Evolutionary conservation across 2,329 filamentous ascomycete genomes (phyloP).

Genomic region (Mycosphaerella arachidis): DNA sequence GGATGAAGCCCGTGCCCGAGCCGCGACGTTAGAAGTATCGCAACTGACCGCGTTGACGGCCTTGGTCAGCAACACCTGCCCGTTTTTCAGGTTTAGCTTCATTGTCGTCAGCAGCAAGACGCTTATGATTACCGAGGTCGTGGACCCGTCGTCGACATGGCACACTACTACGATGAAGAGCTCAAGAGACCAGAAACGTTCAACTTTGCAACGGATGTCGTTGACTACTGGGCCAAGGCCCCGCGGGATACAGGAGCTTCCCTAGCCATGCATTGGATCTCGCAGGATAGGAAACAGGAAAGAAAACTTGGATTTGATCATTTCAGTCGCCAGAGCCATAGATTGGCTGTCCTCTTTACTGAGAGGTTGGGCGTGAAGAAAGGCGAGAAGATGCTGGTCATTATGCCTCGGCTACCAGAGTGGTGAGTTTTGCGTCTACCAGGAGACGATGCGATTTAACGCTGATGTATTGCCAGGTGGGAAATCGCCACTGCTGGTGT

Average conservation of each 20-base stretch:
- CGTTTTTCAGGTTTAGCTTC: neutral
- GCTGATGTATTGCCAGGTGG: conserved; percentile 29
- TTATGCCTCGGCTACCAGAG: conserved; percentile 35
- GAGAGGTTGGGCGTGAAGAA: conserved; percentile 30
- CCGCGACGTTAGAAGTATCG: conserved; percentile 1
- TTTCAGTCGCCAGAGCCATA: conserved; percentile 36
- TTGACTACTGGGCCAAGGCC: conserved; percentile 38
- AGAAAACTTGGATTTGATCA: conserved; percentile 34
- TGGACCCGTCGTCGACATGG: conserved; percentile 14
- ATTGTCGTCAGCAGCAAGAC: conserved; percentile 2
- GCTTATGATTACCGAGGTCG: neutral
- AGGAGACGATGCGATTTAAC: neutral
- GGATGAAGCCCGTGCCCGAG: neutral
- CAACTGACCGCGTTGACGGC: neutral
- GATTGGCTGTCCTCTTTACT: conserved; percentile 34
- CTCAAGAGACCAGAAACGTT: conserved; percentile 28
- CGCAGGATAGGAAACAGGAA: conserved; percentile 30
- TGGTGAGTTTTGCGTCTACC: conserved; percentile 18
- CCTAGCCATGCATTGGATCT: conserved; percentile 39
- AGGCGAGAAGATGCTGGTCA: conserved; percentile 37
- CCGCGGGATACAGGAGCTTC: conserved; percentile 18
- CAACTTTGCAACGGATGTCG: conserved; percentile 41
- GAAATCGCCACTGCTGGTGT: conserved; percentile 38
- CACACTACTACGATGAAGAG: conserved; percentile 25
- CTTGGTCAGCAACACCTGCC: neutral